Conservation (phyloP, 345 rosid species). For the Murraya paniculata region DNA sequence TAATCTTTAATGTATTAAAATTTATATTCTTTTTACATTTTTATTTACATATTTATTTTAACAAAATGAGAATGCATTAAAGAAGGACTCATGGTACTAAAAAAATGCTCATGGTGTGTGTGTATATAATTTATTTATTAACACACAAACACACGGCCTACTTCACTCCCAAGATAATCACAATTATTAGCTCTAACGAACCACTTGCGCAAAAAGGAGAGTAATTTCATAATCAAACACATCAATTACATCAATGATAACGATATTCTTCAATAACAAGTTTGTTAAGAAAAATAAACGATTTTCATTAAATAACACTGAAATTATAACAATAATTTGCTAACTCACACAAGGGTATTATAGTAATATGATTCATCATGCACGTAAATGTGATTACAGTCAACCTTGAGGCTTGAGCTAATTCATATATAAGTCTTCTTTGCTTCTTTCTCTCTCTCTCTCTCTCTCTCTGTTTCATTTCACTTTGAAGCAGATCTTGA, state of each 20-base stretch:
- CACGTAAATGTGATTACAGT: neutral
- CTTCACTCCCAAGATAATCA: neutral
- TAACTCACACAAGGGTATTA: neutral
- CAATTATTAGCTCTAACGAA: neutral
- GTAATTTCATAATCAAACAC: neutral
- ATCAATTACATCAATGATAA: neutral
- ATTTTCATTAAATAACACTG: neutral
- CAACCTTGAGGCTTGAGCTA: no score
- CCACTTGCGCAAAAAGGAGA: neutral
- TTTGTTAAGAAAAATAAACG: neutral
- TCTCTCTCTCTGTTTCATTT: neutral
- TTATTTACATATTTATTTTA: no score
- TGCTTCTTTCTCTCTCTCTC: neutral
- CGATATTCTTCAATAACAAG: neutral
- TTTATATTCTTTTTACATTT: no score
- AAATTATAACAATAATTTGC: neutral
- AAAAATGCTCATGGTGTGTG: no score
- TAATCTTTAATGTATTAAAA: no score
- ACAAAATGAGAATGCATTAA: no score
- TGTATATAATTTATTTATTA: no score
- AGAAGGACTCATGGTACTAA: no score
- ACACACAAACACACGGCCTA: no score
- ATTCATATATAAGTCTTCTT: conserved; percentile 2
- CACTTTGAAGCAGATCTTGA: conserved; percentile 40
- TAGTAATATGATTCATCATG: conserved; percentile 12